Conservation (phyloP, 305 asterid genomes). For the Fraxinus ornus region DNA sequence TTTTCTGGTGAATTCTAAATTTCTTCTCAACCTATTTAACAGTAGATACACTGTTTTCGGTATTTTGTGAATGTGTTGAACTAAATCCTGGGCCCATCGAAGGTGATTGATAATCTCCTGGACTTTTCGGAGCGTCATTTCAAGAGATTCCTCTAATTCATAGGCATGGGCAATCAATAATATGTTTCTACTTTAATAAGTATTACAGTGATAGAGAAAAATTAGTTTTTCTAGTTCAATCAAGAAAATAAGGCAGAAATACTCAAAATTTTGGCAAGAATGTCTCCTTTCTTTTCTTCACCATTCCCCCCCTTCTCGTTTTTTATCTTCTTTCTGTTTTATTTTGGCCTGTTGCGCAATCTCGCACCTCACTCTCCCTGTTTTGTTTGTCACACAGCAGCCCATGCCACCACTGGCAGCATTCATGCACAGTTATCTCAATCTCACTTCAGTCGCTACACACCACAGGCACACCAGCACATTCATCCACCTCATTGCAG, state of each 20-base stretch:
- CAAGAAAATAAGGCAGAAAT: not conserved
- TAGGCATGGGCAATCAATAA: not conserved
- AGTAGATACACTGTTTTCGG: conserved; percentile 75
- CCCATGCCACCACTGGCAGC: not conserved
- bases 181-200: not conserved
- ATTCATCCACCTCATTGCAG: not conserved
- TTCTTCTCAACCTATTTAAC: conserved; percentile 20
- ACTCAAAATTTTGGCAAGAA: not conserved
- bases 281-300: not conserved
- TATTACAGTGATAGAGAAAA: not conserved
- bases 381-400: not conserved
- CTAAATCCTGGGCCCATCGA: conserved; percentile 80
- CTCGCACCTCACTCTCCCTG: not conserved
- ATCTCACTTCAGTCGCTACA: not conserved
- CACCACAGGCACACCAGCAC: not conserved
- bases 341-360: not conserved
- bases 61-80: conserved; percentile 96
- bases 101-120: conserved; percentile 38
- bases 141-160: not conserved
- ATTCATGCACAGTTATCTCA: not conserved
- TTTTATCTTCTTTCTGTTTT: not conserved
- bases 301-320: not conserved
- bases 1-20: not conserved
- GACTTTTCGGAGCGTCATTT: not conserved
- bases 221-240: not conserved